Percentiles rank a stretch among this genome's conserved stretches.
These are phyloP conservation scores for Diplosphaera chodatii DNA, from an alignment of 139 green algal species.

Conservation along the genomic window DNA sequence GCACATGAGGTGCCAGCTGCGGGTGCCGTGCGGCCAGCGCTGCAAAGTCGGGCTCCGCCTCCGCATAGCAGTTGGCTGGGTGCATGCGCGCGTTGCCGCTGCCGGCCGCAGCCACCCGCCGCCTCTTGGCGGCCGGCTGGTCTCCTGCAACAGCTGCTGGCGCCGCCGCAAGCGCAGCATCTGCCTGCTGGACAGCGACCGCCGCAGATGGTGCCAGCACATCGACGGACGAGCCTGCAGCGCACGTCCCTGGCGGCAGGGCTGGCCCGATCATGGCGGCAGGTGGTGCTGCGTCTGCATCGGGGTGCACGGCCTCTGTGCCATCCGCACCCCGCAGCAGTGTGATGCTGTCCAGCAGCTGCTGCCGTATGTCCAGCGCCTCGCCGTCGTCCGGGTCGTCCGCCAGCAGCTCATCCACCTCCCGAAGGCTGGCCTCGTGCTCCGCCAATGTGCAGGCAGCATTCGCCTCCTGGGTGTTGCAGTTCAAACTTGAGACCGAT, in stretches of 20 bases:
- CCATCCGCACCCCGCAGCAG: background rate
- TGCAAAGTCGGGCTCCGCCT: constrained; percentile 70
- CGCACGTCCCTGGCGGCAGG: background rate
- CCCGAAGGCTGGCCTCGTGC: background rate
- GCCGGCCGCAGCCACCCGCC: background rate
- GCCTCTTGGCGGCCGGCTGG: background rate
- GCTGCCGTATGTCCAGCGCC: background rate
- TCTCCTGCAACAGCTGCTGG: background rate
- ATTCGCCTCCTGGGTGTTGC: no score
- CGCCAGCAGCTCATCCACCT: background rate
- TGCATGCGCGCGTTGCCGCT: constrained; percentile 49
- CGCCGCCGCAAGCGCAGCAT: no score
- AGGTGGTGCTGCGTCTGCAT: no score
- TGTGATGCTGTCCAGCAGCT: background rate
- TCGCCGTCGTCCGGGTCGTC: background rate
- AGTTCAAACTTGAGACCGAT: no score
- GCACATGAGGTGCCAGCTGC: constrained; percentile 37
- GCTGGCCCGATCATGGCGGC: background rate
- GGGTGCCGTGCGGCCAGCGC: constrained; percentile 50
- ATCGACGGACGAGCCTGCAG: no score
- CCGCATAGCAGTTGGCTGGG: constrained; percentile 56
- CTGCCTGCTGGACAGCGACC: no score
- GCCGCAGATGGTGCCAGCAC: no score
- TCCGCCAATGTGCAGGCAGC: background rate
- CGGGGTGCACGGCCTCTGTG: no score